Conservation (phyloP, 2,329 filamentous ascomycete genomes). For the Ceratocystis destructans region DNA sequence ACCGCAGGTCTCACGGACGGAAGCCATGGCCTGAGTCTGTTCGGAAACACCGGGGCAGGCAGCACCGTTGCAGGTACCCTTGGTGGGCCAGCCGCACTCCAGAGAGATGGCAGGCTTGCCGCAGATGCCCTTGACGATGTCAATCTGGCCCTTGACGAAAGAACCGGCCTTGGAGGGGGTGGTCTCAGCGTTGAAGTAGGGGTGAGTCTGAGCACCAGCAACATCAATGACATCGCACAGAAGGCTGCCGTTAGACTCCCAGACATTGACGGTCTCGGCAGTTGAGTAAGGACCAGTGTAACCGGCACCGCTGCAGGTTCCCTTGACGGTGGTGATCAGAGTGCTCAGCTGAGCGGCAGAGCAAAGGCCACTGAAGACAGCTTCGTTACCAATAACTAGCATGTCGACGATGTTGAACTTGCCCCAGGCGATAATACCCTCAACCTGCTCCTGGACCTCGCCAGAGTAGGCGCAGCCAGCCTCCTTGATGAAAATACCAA, state of each 20-base stretch:
- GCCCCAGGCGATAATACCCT: conserved; percentile 56
- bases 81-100: conserved; percentile 79
- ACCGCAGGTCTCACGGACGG: conserved; percentile 54
- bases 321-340: conserved; percentile 57
- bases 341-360: conserved; percentile 47
- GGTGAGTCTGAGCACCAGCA: conserved; percentile 75
- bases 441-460: conserved; percentile 58
- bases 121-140: conserved; percentile 58
- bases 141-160: conserved; percentile 63
- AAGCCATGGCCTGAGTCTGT: conserved; percentile 59
- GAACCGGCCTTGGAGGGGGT: conserved; percentile 52
- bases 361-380: conserved; percentile 61
- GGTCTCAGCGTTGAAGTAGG: conserved; percentile 74
- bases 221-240: conserved; percentile 68
- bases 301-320: conserved; percentile 45
- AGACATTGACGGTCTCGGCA: conserved; percentile 70
- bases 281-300: conserved; percentile 70
- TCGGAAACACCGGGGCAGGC: conserved; percentile 53
- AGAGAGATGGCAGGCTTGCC: conserved; percentile 64
- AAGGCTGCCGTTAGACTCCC: conserved; percentile 46
- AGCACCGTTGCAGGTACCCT: conserved; percentile 54
- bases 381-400: conserved; percentile 83
- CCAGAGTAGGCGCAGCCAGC: conserved; percentile 45
- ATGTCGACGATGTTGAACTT: conserved; percentile 66
- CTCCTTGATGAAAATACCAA: conserved; percentile 73